Evolutionary conservation across 352 stramenopile genomes (phyloP).

Genomic region (Salisapilia sapeloensis): DNA sequence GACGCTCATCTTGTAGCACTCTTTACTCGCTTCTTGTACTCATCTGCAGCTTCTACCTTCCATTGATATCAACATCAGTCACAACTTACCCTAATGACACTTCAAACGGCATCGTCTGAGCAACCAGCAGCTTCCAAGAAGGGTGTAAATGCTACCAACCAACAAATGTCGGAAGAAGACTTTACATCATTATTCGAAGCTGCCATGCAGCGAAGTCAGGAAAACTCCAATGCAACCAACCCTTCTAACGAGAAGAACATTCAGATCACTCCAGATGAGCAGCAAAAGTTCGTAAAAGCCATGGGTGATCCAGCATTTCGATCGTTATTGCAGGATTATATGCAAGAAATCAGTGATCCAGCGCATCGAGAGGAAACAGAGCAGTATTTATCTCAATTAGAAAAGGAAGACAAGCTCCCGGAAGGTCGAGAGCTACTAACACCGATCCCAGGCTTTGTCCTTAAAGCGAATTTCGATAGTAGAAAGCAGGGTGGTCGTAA

Average conservation of each 20-base stretch:
- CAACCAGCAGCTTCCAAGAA: too few relatives aligned
- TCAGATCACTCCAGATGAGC: constrained; percentile 31
- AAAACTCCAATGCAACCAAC: not conserved
- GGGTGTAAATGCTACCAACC: too few relatives aligned
- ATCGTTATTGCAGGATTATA: constrained; percentile 87
- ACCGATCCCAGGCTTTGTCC: constrained; percentile 75
- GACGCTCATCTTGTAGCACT: too few relatives aligned
- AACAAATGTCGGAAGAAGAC: constrained; percentile 19
- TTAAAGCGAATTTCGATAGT: constrained; percentile 32
- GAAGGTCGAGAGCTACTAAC: constrained; percentile 75
- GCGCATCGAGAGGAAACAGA: constrained; percentile 81
- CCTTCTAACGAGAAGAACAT: constrained; percentile 5
- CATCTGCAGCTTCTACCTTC: too few relatives aligned
- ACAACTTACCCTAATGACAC: too few relatives aligned
- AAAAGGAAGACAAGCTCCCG: constrained; percentile 79
- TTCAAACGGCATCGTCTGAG: too few relatives aligned
- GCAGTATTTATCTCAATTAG: constrained; percentile 76
- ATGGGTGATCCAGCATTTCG: constrained; percentile 87
- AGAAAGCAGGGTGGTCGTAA: too few relatives aligned
- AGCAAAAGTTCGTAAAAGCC: constrained; percentile 77
- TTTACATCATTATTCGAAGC: constrained; percentile 27
- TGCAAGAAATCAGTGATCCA: constrained; percentile 87
- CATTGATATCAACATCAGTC: too few relatives aligned
- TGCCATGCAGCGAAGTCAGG: constrained; percentile 14
- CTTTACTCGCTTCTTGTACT: too few relatives aligned